Percentiles rank a stretch among this genome's conserved stretches.
Evolutionary conservation across 495 filamentous ascomycete genomes (phyloP).

Genomic region (Hypoxylon lenormandii): DNA sequence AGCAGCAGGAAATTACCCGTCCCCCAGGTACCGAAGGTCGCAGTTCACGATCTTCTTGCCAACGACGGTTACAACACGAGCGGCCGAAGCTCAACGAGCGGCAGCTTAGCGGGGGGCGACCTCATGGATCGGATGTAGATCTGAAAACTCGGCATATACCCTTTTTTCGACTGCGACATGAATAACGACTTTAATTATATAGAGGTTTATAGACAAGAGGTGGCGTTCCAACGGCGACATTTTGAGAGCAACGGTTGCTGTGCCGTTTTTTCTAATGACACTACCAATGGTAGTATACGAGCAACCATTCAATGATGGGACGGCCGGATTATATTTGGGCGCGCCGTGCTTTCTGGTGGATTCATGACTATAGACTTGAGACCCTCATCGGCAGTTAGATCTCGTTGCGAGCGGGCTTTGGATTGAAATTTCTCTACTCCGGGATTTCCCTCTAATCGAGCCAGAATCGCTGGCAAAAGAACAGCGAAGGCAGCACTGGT

Average conservation of each 20-base stretch:
- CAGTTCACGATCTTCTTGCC: conserved; percentile 84
- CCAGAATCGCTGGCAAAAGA: conserved; percentile 25
- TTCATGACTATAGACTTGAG: conserved; percentile 53
- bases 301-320: conserved; percentile 27
- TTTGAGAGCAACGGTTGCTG: conserved; percentile 30
- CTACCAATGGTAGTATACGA: conserved; percentile 33
- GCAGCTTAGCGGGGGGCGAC: conserved; percentile 61
- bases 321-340: conserved; percentile 33
- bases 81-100: conserved; percentile 62
- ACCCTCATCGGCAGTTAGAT: conserved; percentile 52
- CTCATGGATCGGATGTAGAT: conserved; percentile 54
- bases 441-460: conserved; percentile 30
- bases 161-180: conserved; percentile 38
- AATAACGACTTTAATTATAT: conserved; percentile 52
- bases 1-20: conserved; percentile 93
- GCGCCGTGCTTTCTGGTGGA: conserved; percentile 37
- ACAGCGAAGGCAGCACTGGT: conserved; percentile 9
- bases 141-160: conserved; percentile 10
- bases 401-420: conserved; percentile 39
- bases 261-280: conserved; percentile 42
- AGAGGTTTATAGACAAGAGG: conserved; percentile 49
- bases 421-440: conserved; percentile 37
- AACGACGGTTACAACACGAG: conserved; percentile 69
- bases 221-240: conserved; percentile 41
- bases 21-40: conserved; percentile 87